phyloP scores from a whole-genome alignment of 495 filamentous ascomycete genomes.

The Parathielavia appendiculata region DNA sequence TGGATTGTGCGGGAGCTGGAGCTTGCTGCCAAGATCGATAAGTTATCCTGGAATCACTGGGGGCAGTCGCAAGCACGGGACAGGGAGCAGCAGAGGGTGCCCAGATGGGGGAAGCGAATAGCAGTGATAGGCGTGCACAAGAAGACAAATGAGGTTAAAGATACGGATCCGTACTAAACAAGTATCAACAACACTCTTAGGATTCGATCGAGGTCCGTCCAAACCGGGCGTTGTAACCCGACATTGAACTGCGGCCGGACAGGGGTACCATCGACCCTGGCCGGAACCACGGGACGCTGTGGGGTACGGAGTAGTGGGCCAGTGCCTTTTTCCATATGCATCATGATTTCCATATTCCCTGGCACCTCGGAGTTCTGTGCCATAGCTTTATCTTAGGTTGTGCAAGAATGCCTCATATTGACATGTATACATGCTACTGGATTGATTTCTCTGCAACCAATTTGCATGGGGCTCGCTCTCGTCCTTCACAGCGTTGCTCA shows the following conservation, averaged over 20 bases:
- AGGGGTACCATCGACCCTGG: constrained; percentile 4
- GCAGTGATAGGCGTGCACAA: neutral
- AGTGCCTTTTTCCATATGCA: too few species aligned
- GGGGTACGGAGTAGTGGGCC: constrained; percentile 9
- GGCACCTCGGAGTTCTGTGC: too few species aligned
- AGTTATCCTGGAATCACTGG: too few species aligned
- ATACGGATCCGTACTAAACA: neutral
- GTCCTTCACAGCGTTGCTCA: neutral
- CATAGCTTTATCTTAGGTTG: too few species aligned
- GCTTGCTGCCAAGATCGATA: constrained; percentile 14
- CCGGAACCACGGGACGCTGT: constrained; percentile 13
- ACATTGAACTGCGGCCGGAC: neutral
- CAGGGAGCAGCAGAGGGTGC: too few species aligned
- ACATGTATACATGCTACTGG: too few species aligned
- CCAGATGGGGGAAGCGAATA: too few species aligned
- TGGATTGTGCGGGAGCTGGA: neutral
- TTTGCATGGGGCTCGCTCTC: too few species aligned
- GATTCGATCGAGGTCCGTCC: neutral
- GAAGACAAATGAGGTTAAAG: neutral
- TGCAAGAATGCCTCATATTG: too few species aligned
- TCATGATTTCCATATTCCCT: too few species aligned
- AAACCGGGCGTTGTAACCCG: neutral
- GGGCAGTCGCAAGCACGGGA: too few species aligned
- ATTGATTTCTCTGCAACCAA: too few species aligned
- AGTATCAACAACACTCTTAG: neutral